Conservation (phyloP, 345 rosid genomes). For the Geranium rotundifolium region DNA sequence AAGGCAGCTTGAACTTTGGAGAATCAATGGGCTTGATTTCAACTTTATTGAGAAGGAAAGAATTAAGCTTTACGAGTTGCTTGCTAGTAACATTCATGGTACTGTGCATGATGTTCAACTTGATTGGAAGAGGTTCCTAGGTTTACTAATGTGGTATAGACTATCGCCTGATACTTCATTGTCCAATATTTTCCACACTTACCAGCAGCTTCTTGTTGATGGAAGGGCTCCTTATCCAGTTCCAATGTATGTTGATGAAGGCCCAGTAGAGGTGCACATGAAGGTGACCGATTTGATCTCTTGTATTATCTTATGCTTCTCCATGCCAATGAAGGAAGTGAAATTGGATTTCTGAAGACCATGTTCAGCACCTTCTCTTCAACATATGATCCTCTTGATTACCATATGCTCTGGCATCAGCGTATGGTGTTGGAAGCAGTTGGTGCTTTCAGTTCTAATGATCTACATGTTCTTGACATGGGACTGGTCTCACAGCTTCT, state of each 20-base stretch:
- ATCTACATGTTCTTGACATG: conserved; percentile 90
- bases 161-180: conserved; percentile 56
- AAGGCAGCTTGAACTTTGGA: conserved; percentile 79
- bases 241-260: conserved; percentile 87
- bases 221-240: conserved; percentile 73
- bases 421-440: conserved; percentile 67
- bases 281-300: conserved; percentile 53
- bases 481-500: conserved; percentile 80
- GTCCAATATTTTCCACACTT: conserved; percentile 54
- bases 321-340: conserved; percentile 55
- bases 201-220: conserved; percentile 54
- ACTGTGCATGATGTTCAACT: conserved; percentile 46
- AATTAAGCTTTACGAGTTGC: conserved; percentile 73
- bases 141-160: conserved; percentile 90
- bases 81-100: conserved; percentile 71
- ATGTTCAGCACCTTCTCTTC: conserved; percentile 91
- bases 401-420: conserved; percentile 98
- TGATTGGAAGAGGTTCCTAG: conserved; percentile 97
- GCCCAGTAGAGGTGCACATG: conserved; percentile 35
- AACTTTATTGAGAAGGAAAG: conserved; percentile 80
- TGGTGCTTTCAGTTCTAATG: conserved; percentile 65
- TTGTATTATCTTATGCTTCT: conserved; percentile 94
- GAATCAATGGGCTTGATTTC: conserved; percentile 77
- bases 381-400: conserved; percentile 88
- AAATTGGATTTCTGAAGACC: conserved; percentile 47